A percentile compares a stretch with the other conserved stretches of the same genome.
Conservation (phyloP, 495 filamentous ascomycete species). For the Venustampulla echinocandica region DNA sequence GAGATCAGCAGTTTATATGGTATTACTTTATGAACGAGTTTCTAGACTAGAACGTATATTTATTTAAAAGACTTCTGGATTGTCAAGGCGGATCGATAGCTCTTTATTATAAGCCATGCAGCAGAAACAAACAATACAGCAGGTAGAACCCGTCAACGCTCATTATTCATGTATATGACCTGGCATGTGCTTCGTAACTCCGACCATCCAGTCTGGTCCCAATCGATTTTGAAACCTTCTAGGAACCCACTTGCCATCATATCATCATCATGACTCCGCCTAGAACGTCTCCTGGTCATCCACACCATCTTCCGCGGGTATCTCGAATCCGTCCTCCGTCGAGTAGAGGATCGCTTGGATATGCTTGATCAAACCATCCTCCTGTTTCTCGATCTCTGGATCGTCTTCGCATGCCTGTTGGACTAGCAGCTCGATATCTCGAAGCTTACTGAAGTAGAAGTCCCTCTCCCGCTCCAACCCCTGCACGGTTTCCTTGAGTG, state of each 20-base stretch:
- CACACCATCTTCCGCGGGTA: conserved; percentile 54
- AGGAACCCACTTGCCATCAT: conserved; percentile 3
- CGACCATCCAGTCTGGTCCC: conserved; percentile 10
- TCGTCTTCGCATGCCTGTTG: conserved; percentile 87
- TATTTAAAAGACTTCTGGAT: background rate
- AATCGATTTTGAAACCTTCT: conserved; percentile 9
- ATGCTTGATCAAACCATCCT: conserved; percentile 81
- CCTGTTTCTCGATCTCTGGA: conserved; percentile 85
- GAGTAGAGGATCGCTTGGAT: conserved; percentile 96
- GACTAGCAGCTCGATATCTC: conserved; percentile 90
- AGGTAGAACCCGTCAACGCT: conserved; percentile 1
- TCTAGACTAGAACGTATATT: too few relatives aligned
- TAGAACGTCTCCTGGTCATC: conserved; percentile 77
- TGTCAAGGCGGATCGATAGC: background rate
- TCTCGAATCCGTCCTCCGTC: conserved; percentile 87
- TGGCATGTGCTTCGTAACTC: conserved; percentile 18
- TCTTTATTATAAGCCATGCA: conserved; percentile 5
- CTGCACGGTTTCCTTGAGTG: conserved; percentile 77
- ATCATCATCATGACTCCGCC: conserved; percentile 16
- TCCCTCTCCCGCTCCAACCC: conserved; percentile 89
- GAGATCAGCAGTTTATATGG: too few relatives aligned
- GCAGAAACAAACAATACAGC: conserved; percentile 8
- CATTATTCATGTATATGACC: conserved; percentile 15
- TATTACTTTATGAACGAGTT: too few relatives aligned
- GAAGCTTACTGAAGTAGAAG: conserved; percentile 97